phyloP scores from a whole-genome alignment of 2,329 filamentous ascomycete genomes.

The Phaeoacremonium minimum region DNA sequence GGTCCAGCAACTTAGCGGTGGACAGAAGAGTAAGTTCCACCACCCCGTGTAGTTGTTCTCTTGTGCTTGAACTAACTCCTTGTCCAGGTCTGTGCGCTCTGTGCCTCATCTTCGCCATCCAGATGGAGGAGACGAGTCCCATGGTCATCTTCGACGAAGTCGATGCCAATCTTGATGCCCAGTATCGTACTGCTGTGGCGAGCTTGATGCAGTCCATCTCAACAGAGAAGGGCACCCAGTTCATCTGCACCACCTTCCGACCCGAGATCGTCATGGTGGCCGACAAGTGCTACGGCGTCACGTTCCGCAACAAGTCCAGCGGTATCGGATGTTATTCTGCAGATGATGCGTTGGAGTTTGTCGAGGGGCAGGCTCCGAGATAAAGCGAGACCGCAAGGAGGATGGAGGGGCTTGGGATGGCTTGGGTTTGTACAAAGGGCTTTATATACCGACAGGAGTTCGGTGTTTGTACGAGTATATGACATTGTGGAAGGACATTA shows the following conservation, averaged over 20 bases:
- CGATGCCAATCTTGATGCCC: slow-evolving; percentile 94
- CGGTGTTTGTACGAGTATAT: no score
- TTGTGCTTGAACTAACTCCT: no score
- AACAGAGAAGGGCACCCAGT: slow-evolving; percentile 64
- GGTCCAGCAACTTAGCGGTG: slow-evolving; percentile 94
- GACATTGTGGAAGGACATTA: no score
- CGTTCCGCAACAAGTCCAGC: slow-evolving; percentile 90
- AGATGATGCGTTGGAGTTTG: slow-evolving; percentile 87
- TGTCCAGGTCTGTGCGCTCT: slow-evolving; percentile 79
- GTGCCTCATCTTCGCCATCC: slow-evolving; percentile 98
- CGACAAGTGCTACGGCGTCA: slow-evolving; percentile 96
- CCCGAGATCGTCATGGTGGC: slow-evolving; percentile 94
- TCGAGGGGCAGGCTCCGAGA: slow-evolving; percentile 69
- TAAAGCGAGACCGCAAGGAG: slow-evolving; percentile 15
- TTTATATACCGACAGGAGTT: no score
- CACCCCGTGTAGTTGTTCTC: no score
- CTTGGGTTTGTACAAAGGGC: no score
- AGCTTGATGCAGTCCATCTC: slow-evolving; percentile 80
- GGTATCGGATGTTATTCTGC: slow-evolving; percentile 85
- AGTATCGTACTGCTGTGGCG: slow-evolving; percentile 95
- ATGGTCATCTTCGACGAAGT: slow-evolving; percentile 99
- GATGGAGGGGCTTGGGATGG: no score
- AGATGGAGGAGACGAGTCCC: slow-evolving; percentile 92
- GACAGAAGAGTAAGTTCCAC: slow-evolving; percentile 79
- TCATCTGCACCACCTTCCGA: slow-evolving; percentile 98